These are phyloP conservation scores for Amoeboaphelidium occidentale DNA, from an alignment of 371 early-diverging fungal genomes.

Conservation along the genomic window DNA sequence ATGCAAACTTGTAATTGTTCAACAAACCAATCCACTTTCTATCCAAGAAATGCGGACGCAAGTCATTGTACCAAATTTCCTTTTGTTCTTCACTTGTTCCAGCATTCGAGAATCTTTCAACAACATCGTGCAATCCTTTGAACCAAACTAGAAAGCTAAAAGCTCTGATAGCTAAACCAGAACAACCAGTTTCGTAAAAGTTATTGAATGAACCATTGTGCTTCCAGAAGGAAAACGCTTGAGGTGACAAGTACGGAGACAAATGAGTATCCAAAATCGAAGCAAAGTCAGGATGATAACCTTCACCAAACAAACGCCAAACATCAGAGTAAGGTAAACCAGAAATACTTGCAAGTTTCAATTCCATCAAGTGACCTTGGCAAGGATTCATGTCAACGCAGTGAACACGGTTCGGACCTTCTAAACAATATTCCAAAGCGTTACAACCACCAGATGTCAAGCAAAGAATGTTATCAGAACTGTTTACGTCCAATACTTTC, in stretches of 20 bases:
- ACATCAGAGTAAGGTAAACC: constrained; percentile 32
- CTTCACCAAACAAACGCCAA: constrained; percentile 62
- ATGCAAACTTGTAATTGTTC: constrained; percentile 53
- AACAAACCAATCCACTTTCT: constrained; percentile 18
- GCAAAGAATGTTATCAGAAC: constrained; percentile 43
- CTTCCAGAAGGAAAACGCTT: constrained; percentile 55
- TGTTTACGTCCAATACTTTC: constrained; percentile 30
- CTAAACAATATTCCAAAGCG: constrained; percentile 46
- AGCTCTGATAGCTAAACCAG: constrained; percentile 43
- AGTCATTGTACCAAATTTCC: constrained; percentile 29
- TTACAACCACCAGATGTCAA: constrained; percentile 69
- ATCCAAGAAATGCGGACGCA: constrained; percentile 35
- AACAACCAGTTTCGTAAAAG: constrained; percentile 59
- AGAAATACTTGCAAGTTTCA: constrained; percentile 43
- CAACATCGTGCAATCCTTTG: constrained; percentile 26
- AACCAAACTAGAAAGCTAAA: constrained; percentile 33
- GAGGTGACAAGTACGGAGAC: constrained; percentile 40
- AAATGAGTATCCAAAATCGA: constrained; percentile 31
- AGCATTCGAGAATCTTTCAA: constrained; percentile 29
- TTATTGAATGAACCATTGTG: constrained; percentile 29
- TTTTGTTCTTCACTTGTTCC: constrained; percentile 30
- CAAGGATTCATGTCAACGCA: constrained; percentile 71
- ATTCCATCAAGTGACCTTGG: constrained; percentile 60
- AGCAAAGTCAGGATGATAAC: constrained; percentile 29
- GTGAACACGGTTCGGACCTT: constrained; percentile 33